Evolutionary conservation across 1,284 basidiomycete species (phyloP), one percentile per base, ranked within the genome.

Genomic region (Heterobasidion irregulare): DNA sequence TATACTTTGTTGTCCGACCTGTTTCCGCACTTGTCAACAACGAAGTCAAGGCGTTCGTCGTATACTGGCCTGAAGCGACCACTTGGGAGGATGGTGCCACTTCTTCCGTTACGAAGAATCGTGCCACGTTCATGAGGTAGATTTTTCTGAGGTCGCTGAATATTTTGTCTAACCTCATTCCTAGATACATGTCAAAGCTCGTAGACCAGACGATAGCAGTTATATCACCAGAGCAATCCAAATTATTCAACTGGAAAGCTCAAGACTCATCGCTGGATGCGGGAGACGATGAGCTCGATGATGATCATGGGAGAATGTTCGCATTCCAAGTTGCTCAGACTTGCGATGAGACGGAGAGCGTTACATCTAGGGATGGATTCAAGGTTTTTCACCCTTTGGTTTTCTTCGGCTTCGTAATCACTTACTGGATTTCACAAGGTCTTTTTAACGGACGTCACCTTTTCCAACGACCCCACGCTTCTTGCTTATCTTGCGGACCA

Each of bases 51-150:
- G 41, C 41, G 1, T 79, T 75, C 55, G 71, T 80, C 19, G 60
- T 85, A 4, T 83, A 80, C 56, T 85, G 83, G 82, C 83, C 82
- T 0, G 79, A 85, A 59, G 72, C 79, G 41, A 72, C 69, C 0
- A 84, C 82, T 0, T 85, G 83, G 83, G 67, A 78, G 34, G 79
- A 83, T 63, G 66, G 71, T 38, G 73, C 76, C 0, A 53, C 67
- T 1, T 68, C 73, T 0, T 69, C 79, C 4, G 72, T 80, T 43
- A 62, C 69, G 26, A 70, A 77, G 1, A 84, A 83, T 63, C 70
- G 82, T 13, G 67, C 79, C 6, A 83, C 80, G 0, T 84, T 85
- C 60, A 82, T 85, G 77, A 66, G 82, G 83, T 81, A 59, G 35
- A n/a, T 12, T 36, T 33, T 15, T 36, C 15, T 34, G 19, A 16